Evolutionary conservation across 192 early-diverging fungal genomes (phyloP), one percentile per base, ranked within the genome.

Genomic region (Endogone sp.): DNA sequence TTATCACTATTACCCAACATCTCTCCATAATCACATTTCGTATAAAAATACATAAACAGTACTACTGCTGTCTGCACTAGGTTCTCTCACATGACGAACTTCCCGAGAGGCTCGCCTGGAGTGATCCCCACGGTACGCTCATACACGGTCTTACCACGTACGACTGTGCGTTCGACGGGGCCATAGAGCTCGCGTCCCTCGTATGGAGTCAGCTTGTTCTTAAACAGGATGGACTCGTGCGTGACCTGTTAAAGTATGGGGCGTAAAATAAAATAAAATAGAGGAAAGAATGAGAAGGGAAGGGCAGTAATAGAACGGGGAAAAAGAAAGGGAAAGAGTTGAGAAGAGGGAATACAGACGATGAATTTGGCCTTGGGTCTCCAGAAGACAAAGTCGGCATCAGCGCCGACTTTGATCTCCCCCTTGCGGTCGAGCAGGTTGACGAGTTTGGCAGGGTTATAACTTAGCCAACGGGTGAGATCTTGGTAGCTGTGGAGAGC

Each of bases 301-400:
- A 16, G 16, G 37, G 6, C 37, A 49, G 37, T 11, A 16, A 0
- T 49, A 49, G 37, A 49, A 11, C 37, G 37, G 6, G 37, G 6
- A 49, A 16, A 49, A 49, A 49, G 37, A 49, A 49, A 16, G 16
- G 37, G 6, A 49, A 49, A 49, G 37, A 49, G 16, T 11, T 59
- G 29, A 4, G 29, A 28, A 54, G 23, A 24, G 3, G 22, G 24
- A n/a, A n/a, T 16, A 49, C 37, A 16, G 37, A 75, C 67, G 4
- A 62, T 72, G 78, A 84, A 89, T 1, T 79, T 72, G 68, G 85
- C 83, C 28, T 92, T 89, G 2, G 90, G 90, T 37, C 75, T 79
- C 90, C 90, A 93, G 65, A 93, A 82, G 56, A 91, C 89, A 75
- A 93, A 84, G 81, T 93, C 92, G 9, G 86, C 92, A 73, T 93